Conservation (phyloP, 2,329 filamentous ascomycete species). For the Pseudogymnoascus sp. region DNA sequence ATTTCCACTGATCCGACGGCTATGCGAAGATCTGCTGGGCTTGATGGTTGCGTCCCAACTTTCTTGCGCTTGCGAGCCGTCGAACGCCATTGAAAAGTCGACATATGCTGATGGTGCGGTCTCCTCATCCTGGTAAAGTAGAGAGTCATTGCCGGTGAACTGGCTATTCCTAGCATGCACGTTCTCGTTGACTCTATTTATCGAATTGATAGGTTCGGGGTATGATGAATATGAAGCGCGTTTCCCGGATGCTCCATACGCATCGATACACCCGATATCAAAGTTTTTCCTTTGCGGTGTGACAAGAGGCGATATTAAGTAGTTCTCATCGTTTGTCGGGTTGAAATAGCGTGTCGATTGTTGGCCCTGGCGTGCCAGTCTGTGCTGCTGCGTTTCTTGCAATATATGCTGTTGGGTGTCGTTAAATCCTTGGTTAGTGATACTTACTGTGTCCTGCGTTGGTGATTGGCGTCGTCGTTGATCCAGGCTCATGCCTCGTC, state of each 20-base stretch:
- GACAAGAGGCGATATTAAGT: constrained; percentile 46
- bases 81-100: constrained; percentile 25
- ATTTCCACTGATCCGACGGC: constrained; percentile 49
- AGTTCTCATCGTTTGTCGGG: constrained; percentile 40
- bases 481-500: constrained; percentile 79
- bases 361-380: constrained; percentile 68
- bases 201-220: constrained; percentile 38
- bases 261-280: constrained; percentile 34
- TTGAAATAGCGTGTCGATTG: constrained; percentile 13
- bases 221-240: constrained; percentile 19
- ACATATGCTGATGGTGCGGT: constrained; percentile 24
- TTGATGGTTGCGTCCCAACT: constrained; percentile 12
- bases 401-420: constrained; percentile 64
- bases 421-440: constrained; percentile 46
- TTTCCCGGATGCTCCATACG: constrained; percentile 22
- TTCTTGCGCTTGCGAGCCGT: constrained; percentile 15
- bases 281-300: constrained; percentile 48
- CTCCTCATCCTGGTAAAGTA: constrained; percentile 21
- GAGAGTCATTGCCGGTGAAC: constrained; percentile 22
- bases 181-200: constrained; percentile 29
- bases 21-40: constrained; percentile 22
- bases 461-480: constrained; percentile 51
- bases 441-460: constrained; percentile 37
- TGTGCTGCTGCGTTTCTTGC: constrained; percentile 87
- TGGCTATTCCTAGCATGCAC: constrained; percentile 17